phyloP scores from a whole-genome alignment of 257 asterid genomes.

The Linaria vulgaris region DNA sequence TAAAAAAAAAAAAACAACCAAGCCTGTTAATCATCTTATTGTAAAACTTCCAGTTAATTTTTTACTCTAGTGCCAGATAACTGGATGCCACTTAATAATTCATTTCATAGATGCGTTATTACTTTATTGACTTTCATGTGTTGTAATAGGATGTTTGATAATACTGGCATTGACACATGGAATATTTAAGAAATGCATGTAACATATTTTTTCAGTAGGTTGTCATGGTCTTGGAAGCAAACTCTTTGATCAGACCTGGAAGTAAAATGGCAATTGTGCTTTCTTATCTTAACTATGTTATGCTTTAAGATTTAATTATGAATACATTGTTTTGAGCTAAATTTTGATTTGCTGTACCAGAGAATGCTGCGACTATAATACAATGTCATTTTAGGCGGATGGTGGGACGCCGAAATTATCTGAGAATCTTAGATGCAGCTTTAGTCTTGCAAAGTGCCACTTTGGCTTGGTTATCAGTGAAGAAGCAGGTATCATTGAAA shows the following conservation, averaged over 20 bases:
- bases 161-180: neutral
- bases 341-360: conserved; percentile 41
- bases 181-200: neutral
- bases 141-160: neutral
- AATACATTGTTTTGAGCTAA: conserved; percentile 19
- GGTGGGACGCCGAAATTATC: conserved; percentile 44
- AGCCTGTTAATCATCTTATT: conserved; percentile 1
- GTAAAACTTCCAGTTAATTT: neutral
- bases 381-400: conserved; percentile 70
- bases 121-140: neutral
- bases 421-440: conserved; percentile 53
- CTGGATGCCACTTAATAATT: neutral
- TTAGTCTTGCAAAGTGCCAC: conserved; percentile 55
- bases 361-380: conserved; percentile 81
- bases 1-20: too few species aligned
- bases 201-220: neutral
- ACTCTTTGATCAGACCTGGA: conserved; percentile 9
- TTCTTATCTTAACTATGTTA: conserved; percentile 6
- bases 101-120: neutral
- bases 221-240: neutral
- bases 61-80: conserved; percentile 10
- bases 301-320: neutral
- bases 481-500: conserved; percentile 33
- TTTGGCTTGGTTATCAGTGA: conserved; percentile 60
- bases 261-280: conserved; percentile 8